phyloP scores from a whole-genome alignment of 78 protist species.

The Cyanophora paradoxa region DNA sequence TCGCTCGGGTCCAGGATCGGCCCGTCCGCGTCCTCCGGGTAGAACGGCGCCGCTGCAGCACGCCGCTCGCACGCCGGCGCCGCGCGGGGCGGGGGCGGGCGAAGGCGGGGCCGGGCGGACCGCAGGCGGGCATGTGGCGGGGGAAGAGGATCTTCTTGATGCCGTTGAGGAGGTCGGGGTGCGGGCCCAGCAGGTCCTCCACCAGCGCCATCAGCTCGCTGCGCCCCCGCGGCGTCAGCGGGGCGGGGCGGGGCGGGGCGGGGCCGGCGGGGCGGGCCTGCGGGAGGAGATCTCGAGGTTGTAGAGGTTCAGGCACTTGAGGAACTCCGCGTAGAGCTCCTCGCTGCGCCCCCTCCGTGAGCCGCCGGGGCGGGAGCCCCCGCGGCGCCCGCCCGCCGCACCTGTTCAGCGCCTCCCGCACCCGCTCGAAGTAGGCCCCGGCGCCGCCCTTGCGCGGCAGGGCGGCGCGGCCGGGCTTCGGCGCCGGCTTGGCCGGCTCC shows the following conservation, averaged over 20 bases:
- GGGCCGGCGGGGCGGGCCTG: no score
- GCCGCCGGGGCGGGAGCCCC: no score
- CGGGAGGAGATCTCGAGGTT: conserved; percentile 38
- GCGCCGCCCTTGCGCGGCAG: background rate
- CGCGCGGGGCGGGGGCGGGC: background rate
- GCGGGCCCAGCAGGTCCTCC: conserved; percentile 47
- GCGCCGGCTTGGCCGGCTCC: background rate
- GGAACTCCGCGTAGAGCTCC: conserved; percentile 65
- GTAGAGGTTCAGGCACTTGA: conserved; percentile 67
- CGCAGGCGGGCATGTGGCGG: no score
- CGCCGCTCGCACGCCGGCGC: no score
- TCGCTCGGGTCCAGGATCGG: no score
- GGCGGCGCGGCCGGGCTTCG: background rate
- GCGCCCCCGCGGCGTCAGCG: background rate
- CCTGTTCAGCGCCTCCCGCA: no score
- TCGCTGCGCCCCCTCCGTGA: no score
- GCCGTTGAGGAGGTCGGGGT: conserved; percentile 41
- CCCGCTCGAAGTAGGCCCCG: background rate
- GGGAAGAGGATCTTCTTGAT: background rate
- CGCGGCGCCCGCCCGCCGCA: background rate
- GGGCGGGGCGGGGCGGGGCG: no score
- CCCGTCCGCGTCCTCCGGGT: no score
- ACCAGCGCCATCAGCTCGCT: conserved; percentile 59
- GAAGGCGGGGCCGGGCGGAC: no score
- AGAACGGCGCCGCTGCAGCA: background rate